phyloP scores from a whole-genome alignment of 768 basidiomycete species.

The Lentinula aciculospora region DNA sequence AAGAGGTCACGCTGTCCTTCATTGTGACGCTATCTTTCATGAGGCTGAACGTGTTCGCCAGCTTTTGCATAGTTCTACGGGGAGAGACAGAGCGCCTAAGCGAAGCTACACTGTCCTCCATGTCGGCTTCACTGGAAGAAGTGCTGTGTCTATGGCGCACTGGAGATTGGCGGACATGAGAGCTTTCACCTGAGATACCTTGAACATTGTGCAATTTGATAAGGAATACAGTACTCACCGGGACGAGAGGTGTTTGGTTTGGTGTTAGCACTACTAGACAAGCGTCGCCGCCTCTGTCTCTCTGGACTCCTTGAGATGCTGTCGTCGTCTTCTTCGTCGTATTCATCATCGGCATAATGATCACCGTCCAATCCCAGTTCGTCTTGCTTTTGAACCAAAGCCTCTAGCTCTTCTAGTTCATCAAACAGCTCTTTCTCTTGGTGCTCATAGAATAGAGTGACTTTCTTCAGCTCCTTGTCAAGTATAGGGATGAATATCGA shows the following conservation, averaged over 20 bases:
- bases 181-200: not conserved
- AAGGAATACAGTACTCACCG: not conserved
- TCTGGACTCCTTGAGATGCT: conserved; percentile 24
- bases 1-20: conserved; percentile 32
- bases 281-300: conserved; percentile 26
- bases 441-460: conserved; percentile 67
- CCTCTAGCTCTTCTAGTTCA: conserved; percentile 37
- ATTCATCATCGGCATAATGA: conserved; percentile 41
- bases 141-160: conserved; percentile 27
- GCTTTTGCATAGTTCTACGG: conserved; percentile 22
- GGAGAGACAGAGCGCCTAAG: conserved; percentile 12
- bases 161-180: conserved; percentile 14
- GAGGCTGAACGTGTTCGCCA: conserved; percentile 45
- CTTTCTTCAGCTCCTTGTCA: conserved; percentile 80
- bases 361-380: conserved; percentile 46
- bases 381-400: conserved; percentile 52
- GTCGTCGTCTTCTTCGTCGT: conserved; percentile 52
- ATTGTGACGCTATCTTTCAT: no score
- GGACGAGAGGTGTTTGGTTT: conserved; percentile 6
- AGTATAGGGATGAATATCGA: conserved; percentile 67
- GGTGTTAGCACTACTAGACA: conserved; percentile 20
- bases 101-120: conserved; percentile 33
- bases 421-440: conserved; percentile 69
- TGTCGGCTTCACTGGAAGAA: conserved; percentile 43
- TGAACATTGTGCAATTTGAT: not conserved